phyloP scores from a whole-genome alignment of 75 land plant genomes.

The Azolla pinnata region DNA sequence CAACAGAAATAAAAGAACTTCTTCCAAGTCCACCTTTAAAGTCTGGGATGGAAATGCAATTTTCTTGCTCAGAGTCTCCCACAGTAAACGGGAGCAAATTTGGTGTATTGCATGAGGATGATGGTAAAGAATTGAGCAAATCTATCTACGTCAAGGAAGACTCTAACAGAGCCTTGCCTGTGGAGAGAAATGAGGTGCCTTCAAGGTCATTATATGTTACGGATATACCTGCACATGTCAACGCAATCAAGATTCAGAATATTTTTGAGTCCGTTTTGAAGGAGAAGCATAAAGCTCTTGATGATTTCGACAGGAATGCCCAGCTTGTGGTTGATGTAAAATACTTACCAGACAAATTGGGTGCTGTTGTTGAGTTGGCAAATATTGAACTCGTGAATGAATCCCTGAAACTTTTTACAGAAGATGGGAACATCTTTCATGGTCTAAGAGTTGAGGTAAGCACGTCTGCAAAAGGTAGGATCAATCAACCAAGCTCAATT shows the following conservation, averaged over 20 bases:
- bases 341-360: slow-evolving; percentile 8
- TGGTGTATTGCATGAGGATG: background rate
- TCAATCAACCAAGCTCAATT: slow-evolving; percentile 1
- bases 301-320: background rate
- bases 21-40: background rate
- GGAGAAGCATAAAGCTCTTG: slow-evolving; percentile 18
- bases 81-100: background rate
- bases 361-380: slow-evolving; percentile 18
- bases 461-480: slow-evolving; percentile 1
- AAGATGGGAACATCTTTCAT: slow-evolving; percentile 16
- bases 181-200: slow-evolving; percentile 4
- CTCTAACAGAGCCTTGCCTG: background rate
- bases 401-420: slow-evolving; percentile 12
- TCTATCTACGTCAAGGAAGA: slow-evolving; percentile 4
- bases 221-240: slow-evolving; percentile 15
- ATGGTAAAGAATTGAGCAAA: background rate
- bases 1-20: background rate
- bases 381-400: slow-evolving; percentile 15
- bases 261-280: slow-evolving; percentile 21
- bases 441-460: slow-evolving; percentile 18
- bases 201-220: slow-evolving; percentile 14
- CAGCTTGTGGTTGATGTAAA: slow-evolving; percentile 13
- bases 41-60: background rate
- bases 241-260: slow-evolving; percentile 9
- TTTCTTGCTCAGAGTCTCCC: background rate